Evolutionary conservation across 2,329 filamentous ascomycete genomes (phyloP), one percentile per base, ranked within the genome.

Genomic region (Aspergillus fumigatus): DNA sequence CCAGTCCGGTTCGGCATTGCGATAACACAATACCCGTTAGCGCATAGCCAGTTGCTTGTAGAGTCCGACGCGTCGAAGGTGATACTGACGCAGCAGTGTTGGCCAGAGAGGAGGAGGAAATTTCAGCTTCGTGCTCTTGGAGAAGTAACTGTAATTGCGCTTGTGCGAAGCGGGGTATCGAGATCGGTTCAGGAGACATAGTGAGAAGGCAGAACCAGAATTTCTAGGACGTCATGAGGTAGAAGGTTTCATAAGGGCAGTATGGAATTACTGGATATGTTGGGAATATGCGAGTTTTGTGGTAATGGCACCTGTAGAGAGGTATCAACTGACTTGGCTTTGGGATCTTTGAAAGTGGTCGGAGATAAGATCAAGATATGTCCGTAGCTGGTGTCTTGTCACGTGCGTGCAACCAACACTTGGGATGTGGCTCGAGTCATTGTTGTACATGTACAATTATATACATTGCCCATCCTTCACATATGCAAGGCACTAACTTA

Each of bases 1-100:
- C 94, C 40, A 97, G 80, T 0, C 94, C 94, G 0, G 94, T 99
- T 29, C 92, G 87, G 69, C 89, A 89, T 19, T 88, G 87, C 10
- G 82, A 79, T 35, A 96, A 78, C 32, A 84, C 77, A 8, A 97
- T 84, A 0, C 74, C 74, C 1, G 72, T 76, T 3, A 77, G 52
- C 0, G 74, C 74, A 58, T 75, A 69, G 10, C 74, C 74, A 0
- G 73, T 71, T 17, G 73, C 73, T 65, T 77, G 74, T 17, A 79
- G 64, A 4, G 74, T 75, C 43, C 76, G 73, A 4, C 77, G 67
- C 3, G 76, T 77, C 2, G 74, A 64, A 1, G 76, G 74, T 0
- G 76, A 77, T 25, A 73, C 71, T 2, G 74, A 70, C 25, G 72
- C 70, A 8, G 72, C 69, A 17, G 71, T 75, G 50, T 68, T 72